Evolutionary conservation across 805 yeast species (phyloP), one percentile per base, ranked within the genome.

Genomic region (Kregervanrija fluxuum): DNA sequence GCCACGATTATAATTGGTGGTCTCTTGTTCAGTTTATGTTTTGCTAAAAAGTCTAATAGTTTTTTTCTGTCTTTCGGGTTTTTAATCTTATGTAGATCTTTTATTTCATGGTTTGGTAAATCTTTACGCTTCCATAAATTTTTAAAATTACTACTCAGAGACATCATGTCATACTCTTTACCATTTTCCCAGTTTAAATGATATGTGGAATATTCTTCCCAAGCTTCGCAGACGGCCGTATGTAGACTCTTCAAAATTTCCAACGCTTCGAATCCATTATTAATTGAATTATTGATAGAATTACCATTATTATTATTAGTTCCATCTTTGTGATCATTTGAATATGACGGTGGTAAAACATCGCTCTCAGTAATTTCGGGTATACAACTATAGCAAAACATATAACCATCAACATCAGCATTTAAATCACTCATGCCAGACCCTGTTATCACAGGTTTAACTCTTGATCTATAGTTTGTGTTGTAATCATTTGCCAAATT

Each of bases 341-440:
- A 39, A 17, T 51, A 47, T 3, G 52, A 35, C 3, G 59, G 53
- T 15, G 57, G 54, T 1, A 37, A 34, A 15, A 37, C 30, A 40
- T 40, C 43, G 17, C 48, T 39, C 4, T 61, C 65, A 11, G 70
- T 71, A 53, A 75, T 70, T 39, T 61, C 65, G 0, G 95, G 93
- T 2, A 84, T 75, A 2, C 86, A 81, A 44, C 81, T 74, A 59
- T 83, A 85, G 39, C 81, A 79, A 33, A 82, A 69, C 37, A 82
- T 67, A 58, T 85, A 85, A 0, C 90, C 91, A 57, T 82, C 83
- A n/a, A 85, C 73, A 31, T 77, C 70, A 4, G 89, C 90, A 56
- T 85, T 83, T 52, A 85, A 61, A 48, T 83, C 91, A 37, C 86
- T 75, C 5, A 89, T 85, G 1, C 93, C 93, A 34, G 87, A 79